These are phyloP conservation scores for Cystoderma amianthinum DNA, from an alignment of 768 basidiomycete genomes.

Conservation along the genomic window DNA sequence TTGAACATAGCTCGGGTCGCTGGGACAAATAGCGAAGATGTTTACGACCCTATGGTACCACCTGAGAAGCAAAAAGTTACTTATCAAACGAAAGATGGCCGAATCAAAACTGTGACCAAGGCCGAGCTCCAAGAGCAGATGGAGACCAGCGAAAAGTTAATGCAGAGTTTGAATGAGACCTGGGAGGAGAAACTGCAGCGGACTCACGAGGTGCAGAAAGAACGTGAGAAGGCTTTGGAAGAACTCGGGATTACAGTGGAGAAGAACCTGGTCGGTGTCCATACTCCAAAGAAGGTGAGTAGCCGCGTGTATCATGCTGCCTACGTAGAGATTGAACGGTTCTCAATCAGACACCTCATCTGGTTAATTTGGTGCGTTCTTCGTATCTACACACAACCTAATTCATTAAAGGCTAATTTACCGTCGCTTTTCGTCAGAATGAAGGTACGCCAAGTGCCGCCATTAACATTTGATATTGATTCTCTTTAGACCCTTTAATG, in stretches of 20 bases:
- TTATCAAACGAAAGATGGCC: constrained; percentile 88
- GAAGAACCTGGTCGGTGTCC: constrained; percentile 93
- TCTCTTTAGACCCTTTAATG: constrained; percentile 81
- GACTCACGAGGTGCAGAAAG: constrained; percentile 92
- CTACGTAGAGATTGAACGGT: constrained; percentile 8
- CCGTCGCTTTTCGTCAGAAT: constrained; percentile 35
- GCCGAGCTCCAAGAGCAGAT: constrained; percentile 97
- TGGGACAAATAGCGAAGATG: constrained; percentile 59
- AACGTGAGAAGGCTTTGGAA: constrained; percentile 95
- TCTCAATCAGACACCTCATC: constrained; percentile 72
- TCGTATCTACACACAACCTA: constrained; percentile 4
- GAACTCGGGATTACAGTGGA: constrained; percentile 97
- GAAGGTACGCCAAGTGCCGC: constrained; percentile 44
- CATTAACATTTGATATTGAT: not conserved
- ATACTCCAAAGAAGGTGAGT: constrained; percentile 93
- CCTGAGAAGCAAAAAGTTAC: constrained; percentile 94
- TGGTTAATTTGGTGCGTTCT: constrained; percentile 81
- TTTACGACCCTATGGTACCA: constrained; percentile 83
- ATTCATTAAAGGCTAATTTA: constrained; percentile 2
- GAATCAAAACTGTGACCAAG: constrained; percentile 92
- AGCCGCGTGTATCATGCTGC: constrained; percentile 8
- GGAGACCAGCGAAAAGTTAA: constrained; percentile 90
- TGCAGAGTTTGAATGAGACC: constrained; percentile 89
- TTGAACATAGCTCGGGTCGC: constrained; percentile 60
- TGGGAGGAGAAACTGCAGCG: constrained; percentile 93